Base-by-base conservation (phyloP, 352 stramenopile species). In the Aphanomyces euteiches region DNA sequence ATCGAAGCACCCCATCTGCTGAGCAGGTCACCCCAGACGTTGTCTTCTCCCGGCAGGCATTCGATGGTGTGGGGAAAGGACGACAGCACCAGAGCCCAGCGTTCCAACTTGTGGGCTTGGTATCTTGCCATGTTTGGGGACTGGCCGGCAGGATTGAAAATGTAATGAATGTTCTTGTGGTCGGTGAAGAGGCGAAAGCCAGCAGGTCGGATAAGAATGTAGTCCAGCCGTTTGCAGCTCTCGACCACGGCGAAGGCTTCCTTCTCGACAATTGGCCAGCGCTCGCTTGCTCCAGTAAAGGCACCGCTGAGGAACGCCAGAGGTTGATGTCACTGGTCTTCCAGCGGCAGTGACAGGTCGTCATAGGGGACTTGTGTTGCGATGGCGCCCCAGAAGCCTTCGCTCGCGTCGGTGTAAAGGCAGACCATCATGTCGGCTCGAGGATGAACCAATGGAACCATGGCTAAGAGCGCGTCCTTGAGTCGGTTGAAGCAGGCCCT, bases 21-120 rank as follows among this genome's bases (percentile, higher is more conserved):
- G 7, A 81, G 63, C 41, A 78, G 58, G 45, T 80, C 76, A 0
- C 67, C 43, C 76, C 76, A 80, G 12, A 76, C 71, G 28, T 80
- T 78, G 4, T 65, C 66, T 0, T 77, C 66, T 5, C 70, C 71
- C 4, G 67, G 4, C 21, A 78, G 39, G 47, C 75, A 73, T 4
- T 77, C 67, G 21, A 80, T 74, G 5, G 53, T 43, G 39, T 78
- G 78, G 17, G 61, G 56, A 43, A 77, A 78, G 7, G 67, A 57
- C 36, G 47, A 61, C 45, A 78, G 43, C 1, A 57, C 54, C 1
- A 66, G 56, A 2, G 73, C 56, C 75, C 73, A 80, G 1, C 69
- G 50, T 43, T 78, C 59, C 3, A 78, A 47, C 61, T 80, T 80
- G 64, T 78, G 70, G 28, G 66, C 75, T 50, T 78, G 73, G 61